These are phyloP conservation scores for Sphagnum magellanicum DNA, from an alignment of 228 moss, liverwort and hornwort species.

Conservation along the genomic window DNA sequence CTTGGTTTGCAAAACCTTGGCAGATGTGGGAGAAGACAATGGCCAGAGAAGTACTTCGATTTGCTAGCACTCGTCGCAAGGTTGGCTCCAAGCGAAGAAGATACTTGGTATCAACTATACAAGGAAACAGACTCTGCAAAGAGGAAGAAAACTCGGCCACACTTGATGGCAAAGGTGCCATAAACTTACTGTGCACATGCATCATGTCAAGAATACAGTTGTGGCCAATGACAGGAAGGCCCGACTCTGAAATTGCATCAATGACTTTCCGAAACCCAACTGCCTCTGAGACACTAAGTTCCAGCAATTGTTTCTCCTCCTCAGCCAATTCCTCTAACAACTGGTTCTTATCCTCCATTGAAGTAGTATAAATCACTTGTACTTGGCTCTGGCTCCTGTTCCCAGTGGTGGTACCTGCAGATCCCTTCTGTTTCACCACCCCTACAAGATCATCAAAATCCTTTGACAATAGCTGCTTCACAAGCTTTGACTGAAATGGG, in stretches of 20 bases:
- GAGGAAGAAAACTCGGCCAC: slow-evolving; percentile 53
- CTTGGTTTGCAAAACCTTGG: slow-evolving; percentile 71
- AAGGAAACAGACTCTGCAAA: slow-evolving; percentile 52
- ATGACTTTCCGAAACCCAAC: slow-evolving; percentile 86
- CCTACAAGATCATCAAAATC: slow-evolving; percentile 63
- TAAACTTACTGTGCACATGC: slow-evolving; percentile 68
- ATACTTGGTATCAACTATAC: slow-evolving; percentile 81
- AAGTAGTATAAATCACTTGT: slow-evolving; percentile 47
- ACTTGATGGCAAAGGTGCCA: slow-evolving; percentile 56
- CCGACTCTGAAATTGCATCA: slow-evolving; percentile 51
- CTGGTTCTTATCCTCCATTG: slow-evolving; percentile 52
- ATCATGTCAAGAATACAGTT: slow-evolving; percentile 85
- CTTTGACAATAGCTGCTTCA: slow-evolving; percentile 54
- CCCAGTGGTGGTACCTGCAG: background rate
- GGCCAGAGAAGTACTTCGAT: slow-evolving; percentile 71
- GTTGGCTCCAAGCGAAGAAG: slow-evolving; percentile 72
- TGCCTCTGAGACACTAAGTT: slow-evolving; percentile 47
- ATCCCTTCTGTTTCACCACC: slow-evolving; percentile 28
- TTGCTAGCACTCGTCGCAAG: slow-evolving; percentile 52
- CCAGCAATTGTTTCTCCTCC: slow-evolving; percentile 44
- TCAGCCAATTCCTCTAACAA: slow-evolving; percentile 51
- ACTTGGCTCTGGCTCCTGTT: slow-evolving; percentile 42
- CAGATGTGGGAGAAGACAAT: slow-evolving; percentile 76
- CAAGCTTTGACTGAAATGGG: slow-evolving; percentile 23
- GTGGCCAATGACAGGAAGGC: slow-evolving; percentile 69